phyloP scores from a whole-genome alignment of 306 rosid genomes.

The Pyrus communis region DNA sequence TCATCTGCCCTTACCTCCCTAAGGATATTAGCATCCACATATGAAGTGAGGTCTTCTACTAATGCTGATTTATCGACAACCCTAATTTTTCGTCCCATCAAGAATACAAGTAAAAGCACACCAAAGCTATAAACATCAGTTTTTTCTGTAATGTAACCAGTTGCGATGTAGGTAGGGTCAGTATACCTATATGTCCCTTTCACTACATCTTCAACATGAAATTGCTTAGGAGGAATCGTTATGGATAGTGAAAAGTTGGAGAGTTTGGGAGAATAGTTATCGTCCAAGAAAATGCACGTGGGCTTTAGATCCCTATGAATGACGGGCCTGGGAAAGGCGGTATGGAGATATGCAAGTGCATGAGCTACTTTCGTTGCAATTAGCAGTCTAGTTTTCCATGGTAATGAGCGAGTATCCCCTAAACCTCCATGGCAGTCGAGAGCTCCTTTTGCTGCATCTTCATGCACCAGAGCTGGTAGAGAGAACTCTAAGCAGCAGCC shows the following conservation, averaged over 20 bases:
- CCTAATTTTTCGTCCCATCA: too few relatives aligned
- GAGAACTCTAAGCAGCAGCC: not conserved
- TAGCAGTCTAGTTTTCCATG: not conserved
- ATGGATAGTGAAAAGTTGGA: not conserved
- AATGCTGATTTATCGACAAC: not conserved
- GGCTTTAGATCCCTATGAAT: not conserved
- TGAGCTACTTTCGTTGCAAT: not conserved
- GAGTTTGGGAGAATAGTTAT: not conserved
- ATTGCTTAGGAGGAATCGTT: not conserved
- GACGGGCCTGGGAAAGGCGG: not conserved
- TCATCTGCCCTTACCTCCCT: not conserved
- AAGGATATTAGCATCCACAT: not conserved
- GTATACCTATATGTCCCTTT: too few relatives aligned
- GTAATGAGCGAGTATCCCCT: not conserved
- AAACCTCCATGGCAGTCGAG: not conserved
- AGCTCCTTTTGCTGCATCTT: not conserved
- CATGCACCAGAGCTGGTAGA: not conserved
- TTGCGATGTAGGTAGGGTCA: too few relatives aligned
- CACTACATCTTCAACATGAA: not conserved
- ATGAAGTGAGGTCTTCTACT: not conserved
- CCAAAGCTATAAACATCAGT: too few relatives aligned
- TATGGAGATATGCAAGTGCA: not conserved
- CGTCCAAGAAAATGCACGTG: not conserved
- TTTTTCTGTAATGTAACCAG: too few relatives aligned
- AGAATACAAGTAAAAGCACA: too few relatives aligned